These are phyloP conservation scores for Coemansia sp. DNA, from an alignment of 192 early-diverging fungal genomes.

Conservation along the genomic window DNA sequence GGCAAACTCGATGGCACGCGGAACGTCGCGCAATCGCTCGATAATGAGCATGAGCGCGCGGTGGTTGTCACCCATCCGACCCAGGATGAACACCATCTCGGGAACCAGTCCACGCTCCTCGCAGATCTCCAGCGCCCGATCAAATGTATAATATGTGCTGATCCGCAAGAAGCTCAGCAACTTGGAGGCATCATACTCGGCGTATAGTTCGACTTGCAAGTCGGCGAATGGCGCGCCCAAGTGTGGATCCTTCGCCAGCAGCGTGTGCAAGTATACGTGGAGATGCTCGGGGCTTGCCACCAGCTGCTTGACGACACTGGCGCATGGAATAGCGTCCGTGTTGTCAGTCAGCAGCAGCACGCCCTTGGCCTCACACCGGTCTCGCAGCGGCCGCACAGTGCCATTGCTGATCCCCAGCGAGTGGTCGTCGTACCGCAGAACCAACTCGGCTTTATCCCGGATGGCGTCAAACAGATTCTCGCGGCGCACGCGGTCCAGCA, in stretches of 20 bases:
- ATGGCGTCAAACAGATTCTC: conserved; percentile 85
- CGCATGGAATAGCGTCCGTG: conserved; percentile 78
- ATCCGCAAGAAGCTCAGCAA: conserved; percentile 85
- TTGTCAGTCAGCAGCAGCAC: conserved; percentile 83
- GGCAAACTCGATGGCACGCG: conserved; percentile 96
- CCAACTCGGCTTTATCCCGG: conserved; percentile 73
- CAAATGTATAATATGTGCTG: conserved; percentile 78
- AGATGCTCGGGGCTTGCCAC: conserved; percentile 61
- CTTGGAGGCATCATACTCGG: conserved; percentile 77
- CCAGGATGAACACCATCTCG: conserved; percentile 97
- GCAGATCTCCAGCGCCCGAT: conserved; percentile 73
- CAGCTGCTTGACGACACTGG: conserved; percentile 75
- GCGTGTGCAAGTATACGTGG: conserved; percentile 91
- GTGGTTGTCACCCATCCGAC: conserved; percentile 97
- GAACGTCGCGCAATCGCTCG: conserved; percentile 85
- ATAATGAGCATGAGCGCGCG: conserved; percentile 94
- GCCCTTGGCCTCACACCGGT: conserved; percentile 59
- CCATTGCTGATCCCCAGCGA: conserved; percentile 9
- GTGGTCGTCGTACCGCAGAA: conserved; percentile 84
- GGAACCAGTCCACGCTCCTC: conserved; percentile 88
- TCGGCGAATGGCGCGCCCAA: conserved; percentile 75
- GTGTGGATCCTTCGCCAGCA: conserved; percentile 64
- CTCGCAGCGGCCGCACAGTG: conserved; percentile 22
- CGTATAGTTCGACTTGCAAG: conserved; percentile 87
- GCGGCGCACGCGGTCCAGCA: conserved; percentile 74